These are phyloP conservation scores for Aspergillus ellipticus DNA, from an alignment of 495 filamentous ascomycete species.

Conservation along the genomic window DNA sequence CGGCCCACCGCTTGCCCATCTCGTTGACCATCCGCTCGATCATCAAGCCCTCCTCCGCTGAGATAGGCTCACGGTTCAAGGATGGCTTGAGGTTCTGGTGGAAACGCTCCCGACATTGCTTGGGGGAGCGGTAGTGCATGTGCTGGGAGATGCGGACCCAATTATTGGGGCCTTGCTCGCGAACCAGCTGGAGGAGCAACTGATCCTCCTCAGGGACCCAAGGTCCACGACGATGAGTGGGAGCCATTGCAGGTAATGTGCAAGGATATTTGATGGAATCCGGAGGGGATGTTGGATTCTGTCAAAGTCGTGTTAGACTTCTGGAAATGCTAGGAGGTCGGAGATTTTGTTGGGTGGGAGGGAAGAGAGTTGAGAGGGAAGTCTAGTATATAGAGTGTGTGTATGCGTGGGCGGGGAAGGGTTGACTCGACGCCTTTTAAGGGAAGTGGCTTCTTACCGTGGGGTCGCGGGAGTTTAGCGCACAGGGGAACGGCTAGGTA, in stretches of 20 bases:
- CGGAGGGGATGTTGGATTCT: neutral
- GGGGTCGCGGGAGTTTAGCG: neutral
- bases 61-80: conserved; percentile 89
- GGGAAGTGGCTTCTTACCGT: neutral
- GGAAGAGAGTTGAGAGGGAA: conserved; percentile 3
- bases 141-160: conserved; percentile 85
- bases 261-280: conserved; percentile 2
- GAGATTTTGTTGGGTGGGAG: neutral
- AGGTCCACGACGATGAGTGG: conserved; percentile 71
- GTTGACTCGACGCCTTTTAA: neutral
- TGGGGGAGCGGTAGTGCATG: conserved; percentile 77
- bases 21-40: conserved; percentile 80
- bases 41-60: conserved; percentile 75
- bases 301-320: conserved; percentile 4
- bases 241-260: conserved; percentile 35
- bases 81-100: conserved; percentile 93
- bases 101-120: conserved; percentile 94
- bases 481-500: neutral
- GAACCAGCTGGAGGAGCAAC: conserved; percentile 67
- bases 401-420: neutral
- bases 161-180: conserved; percentile 75
- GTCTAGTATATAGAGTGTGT: too few relatives aligned
- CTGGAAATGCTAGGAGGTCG: neutral
- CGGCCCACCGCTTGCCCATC: conserved; percentile 90
- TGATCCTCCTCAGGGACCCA: conserved; percentile 84